phyloP scores from a whole-genome alignment of 2,329 filamentous ascomycete genomes.

The Elsinoe arachidis region DNA sequence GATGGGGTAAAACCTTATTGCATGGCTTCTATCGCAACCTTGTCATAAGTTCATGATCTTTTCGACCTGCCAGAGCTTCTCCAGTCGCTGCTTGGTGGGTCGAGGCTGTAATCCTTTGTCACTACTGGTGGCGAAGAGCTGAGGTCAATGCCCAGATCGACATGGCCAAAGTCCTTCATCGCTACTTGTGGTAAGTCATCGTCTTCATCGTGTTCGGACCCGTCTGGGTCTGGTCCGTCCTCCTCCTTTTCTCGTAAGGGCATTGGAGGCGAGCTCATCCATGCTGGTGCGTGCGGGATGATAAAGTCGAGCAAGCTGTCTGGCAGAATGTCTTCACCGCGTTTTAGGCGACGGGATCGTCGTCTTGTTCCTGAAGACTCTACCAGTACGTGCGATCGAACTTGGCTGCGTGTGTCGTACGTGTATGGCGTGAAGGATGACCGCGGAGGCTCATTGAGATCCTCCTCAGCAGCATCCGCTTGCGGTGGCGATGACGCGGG shows the following conservation, averaged over 20 bases:
- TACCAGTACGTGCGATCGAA: neutral
- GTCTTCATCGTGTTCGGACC: neutral
- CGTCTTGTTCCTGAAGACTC: neutral
- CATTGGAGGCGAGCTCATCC: slow-evolving; percentile 5
- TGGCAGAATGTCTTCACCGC: slow-evolving; percentile 13
- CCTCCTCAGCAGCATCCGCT: neutral
- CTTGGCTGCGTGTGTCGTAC: neutral
- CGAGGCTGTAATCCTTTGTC: slow-evolving; percentile 10
- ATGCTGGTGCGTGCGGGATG: slow-evolving; percentile 13
- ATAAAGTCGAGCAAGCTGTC: slow-evolving; percentile 17
- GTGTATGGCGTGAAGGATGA: slow-evolving; percentile 1
- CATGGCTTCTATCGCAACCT: neutral
- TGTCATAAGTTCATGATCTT: neutral
- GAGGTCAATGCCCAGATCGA: neutral
- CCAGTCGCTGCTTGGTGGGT: slow-evolving; percentile 9
- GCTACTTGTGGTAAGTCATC: neutral
- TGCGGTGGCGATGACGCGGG: neutral
- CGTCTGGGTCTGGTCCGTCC: neutral
- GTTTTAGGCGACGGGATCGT: neutral
- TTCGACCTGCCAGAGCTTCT: neutral
- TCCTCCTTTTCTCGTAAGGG: neutral
- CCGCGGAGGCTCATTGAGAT: neutral
- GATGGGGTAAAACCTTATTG: neutral
- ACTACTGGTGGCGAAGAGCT: neutral
- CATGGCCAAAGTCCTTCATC: neutral